Conservation (phyloP, 2,329 filamentous ascomycete genomes). For the Colletotrichum cereale region DNA sequence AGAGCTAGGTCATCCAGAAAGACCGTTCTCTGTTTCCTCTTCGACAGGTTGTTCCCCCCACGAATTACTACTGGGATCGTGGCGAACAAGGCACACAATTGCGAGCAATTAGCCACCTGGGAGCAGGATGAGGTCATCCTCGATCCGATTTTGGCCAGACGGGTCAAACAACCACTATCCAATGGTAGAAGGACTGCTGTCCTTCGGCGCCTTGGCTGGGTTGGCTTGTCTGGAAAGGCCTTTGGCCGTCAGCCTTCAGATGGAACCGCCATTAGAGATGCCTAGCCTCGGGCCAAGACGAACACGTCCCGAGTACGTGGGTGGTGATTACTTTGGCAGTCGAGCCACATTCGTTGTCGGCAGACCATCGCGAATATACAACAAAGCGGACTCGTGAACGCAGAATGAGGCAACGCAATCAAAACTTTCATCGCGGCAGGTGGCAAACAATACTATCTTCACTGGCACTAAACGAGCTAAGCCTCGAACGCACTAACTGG, state of each 20-base stretch:
- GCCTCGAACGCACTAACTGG: constrained; percentile 40
- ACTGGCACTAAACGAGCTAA: constrained; percentile 16
- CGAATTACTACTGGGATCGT: not conserved
- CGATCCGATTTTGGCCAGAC: not conserved
- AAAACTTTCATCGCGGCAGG: not conserved
- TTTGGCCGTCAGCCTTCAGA: not conserved
- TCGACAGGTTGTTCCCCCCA: not conserved
- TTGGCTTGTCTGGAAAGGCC: constrained; percentile 4
- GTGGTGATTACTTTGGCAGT: constrained; percentile 18
- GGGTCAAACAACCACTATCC: not conserved
- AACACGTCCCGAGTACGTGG: not conserved
- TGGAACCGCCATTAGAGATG: not conserved
- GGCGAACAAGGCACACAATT: not conserved
- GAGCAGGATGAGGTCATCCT: not conserved
- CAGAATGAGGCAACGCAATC: constrained; percentile 17
- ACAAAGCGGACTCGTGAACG: constrained; percentile 10
- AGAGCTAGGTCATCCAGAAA: too few relatives aligned
- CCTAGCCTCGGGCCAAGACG: constrained; percentile 19
- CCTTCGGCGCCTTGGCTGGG: constrained; percentile 19
- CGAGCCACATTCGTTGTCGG: constrained; percentile 15
- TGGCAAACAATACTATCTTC: constrained; percentile 13
- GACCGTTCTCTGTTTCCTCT: not conserved
- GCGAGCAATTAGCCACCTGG: not conserved
- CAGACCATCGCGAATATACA: constrained; percentile 14
- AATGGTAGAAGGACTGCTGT: not conserved